A percentile compares a stretch with the other conserved stretches of the same genome.
These are phyloP conservation scores for Acrocalymma vagum DNA, from an alignment of 2,329 filamentous ascomycete species.

Conservation along the genomic window DNA sequence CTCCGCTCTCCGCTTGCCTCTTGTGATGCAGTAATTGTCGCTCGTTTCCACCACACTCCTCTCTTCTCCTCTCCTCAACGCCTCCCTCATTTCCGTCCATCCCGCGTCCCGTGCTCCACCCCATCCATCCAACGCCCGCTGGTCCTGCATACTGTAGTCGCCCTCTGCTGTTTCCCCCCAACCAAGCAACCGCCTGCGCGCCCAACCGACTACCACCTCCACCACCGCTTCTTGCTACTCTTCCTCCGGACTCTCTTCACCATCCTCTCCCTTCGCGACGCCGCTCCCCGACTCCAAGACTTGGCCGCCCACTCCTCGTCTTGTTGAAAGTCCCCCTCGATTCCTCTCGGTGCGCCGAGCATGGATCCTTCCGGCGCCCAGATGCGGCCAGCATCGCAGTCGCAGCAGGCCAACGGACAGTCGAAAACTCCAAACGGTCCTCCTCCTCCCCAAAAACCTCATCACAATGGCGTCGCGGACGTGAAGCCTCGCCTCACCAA, in stretches of 20 bases:
- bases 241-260: constrained; percentile 5
- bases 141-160: too few relatives aligned
- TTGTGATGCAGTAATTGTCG: constrained; percentile 18
- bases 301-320: constrained; percentile 2
- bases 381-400: constrained; percentile 27
- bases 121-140: constrained; percentile 1
- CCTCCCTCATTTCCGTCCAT: constrained; percentile 10
- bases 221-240: too few relatives aligned
- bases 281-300: constrained; percentile 3
- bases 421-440: constrained; percentile 25
- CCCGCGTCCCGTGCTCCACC: constrained; percentile 14
- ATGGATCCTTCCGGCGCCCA: constrained; percentile 36
- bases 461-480: constrained; percentile 44
- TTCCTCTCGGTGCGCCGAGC: constrained; percentile 33
- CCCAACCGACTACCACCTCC: constrained; percentile 18
- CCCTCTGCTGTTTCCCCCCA: constrained; percentile 3
- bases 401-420: constrained; percentile 18
- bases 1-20: constrained; percentile 4
- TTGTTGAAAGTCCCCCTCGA: constrained; percentile 13
- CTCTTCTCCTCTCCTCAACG: constrained; percentile 4
- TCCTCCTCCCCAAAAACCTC: constrained; percentile 29
- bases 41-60: constrained; percentile 13
- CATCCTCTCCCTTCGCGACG: constrained; percentile 12
- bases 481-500: constrained; percentile 62
- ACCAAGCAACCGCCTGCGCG: too few relatives aligned